Conservation (phyloP, 2,329 filamentous ascomycete genomes). For the Periglandula ipomoeae region DNA sequence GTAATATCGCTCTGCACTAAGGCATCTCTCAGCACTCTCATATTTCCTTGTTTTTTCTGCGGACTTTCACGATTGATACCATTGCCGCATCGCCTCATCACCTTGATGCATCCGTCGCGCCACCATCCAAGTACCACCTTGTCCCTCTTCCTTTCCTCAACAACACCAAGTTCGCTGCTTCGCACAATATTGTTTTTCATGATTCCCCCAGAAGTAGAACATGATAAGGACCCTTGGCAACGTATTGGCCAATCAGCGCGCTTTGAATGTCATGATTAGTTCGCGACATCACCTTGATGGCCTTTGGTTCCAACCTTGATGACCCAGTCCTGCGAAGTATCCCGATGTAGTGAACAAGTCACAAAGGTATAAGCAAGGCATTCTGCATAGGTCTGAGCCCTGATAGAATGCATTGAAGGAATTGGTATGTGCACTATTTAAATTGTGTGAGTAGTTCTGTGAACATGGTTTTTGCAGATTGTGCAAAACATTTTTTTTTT, state of each 20-base stretch:
- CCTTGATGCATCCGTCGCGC: no score
- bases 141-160: background rate
- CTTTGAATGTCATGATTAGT: conserved; percentile 1
- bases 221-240: background rate
- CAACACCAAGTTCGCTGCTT: background rate
- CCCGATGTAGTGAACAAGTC: background rate
- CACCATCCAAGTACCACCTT: background rate
- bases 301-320: conserved; percentile 5
- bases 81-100: no score
- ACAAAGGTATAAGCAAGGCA: background rate
- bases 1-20: no score
- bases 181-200: background rate
- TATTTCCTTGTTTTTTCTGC: no score
- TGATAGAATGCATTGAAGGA: background rate
- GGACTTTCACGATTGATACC: no score
- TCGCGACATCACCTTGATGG: conserved; percentile 6
- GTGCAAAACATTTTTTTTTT: background rate
- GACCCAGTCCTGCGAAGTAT: conserved; percentile 3
- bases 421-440: background rate
- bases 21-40: no score
- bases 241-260: conserved; percentile 2
- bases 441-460: background rate
- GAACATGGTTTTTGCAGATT: background rate
- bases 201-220: background rate
- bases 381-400: background rate